Conservation (phyloP, 208 protist genomes). For the Trichomonas tenax region DNA sequence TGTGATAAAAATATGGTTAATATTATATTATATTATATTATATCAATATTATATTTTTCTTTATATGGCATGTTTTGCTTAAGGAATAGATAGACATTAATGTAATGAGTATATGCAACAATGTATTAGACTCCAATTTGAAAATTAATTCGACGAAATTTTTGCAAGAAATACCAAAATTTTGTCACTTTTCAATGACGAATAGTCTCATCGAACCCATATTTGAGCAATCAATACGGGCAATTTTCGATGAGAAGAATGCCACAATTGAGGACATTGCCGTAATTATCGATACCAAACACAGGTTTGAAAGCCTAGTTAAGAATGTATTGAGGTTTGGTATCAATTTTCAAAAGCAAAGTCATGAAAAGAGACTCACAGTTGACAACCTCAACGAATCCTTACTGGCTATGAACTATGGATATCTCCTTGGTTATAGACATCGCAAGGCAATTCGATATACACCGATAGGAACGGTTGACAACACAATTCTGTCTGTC, state of each 20-base stretch:
- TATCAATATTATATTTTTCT: too few relatives aligned
- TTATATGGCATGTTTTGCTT: too few relatives aligned
- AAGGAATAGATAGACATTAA: too few relatives aligned
- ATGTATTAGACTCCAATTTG: too few relatives aligned
- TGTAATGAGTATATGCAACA: too few relatives aligned
- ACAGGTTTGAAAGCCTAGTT: not conserved
- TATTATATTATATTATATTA: too few relatives aligned
- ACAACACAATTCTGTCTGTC: not conserved
- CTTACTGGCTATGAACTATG: not conserved
- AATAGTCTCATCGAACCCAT: not conserved
- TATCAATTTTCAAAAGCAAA: not conserved
- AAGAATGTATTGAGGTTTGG: not conserved
- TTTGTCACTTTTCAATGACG: not conserved
- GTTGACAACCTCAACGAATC: not conserved
- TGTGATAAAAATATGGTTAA: too few relatives aligned
- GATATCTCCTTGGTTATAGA: not conserved
- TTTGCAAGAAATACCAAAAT: too few relatives aligned
- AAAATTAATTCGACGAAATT: too few relatives aligned
- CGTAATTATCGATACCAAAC: not conserved
- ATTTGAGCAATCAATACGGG: not conserved
- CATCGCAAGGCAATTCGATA: not conserved
- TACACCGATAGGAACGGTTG: not conserved
- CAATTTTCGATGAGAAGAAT: not conserved
- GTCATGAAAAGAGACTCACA: not conserved
- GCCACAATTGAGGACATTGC: not conserved